Base-by-base conservation (phyloP, 2,329 filamentous ascomycete species). In the Bipolaris zeicola region DNA sequence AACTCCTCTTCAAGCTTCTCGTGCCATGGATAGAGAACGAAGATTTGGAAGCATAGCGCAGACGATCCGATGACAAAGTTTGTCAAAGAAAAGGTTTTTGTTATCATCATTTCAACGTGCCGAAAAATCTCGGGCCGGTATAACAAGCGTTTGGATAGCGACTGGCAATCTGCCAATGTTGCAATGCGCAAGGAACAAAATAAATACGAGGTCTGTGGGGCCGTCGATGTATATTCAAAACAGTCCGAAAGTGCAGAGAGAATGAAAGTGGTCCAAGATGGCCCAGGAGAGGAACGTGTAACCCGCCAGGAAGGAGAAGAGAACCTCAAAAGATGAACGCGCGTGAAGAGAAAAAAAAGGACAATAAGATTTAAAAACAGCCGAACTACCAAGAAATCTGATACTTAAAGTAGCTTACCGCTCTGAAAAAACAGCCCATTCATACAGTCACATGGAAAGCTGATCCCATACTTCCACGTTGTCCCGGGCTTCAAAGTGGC, bases 21-120 rank as follows among this genome's bases (percentile, higher is more conserved):
- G 73, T 89, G 87, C 87, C 87, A 89, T 1, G 87, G 87, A 72
- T 89, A 89, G 10, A 90, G 79, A 37, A 90, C 87, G 64, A 85
- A 87, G 47, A 89, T 85, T 74, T 89, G 87, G 72, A 90, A 90
- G 34, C 79, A 79, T 33, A 90, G 79, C 0, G 87, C 87, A 3
- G 86, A 88, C 28, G 81, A 82, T 50, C 86, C 87, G 58, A 90
- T 85, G 61, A 82, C 69, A 68, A 90, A 89, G 77, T 90, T 88
- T 58, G 85, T 87, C 59, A 87, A 63, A 10, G 85, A 87, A 60
- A 88, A 79, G 18, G 77, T 72, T 57, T 81, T 81, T 0, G 81
- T 80, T 55, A 83, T 75, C 20, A 80, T 56, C 78, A 82, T 81
- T 1, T 18, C 57, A 22, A 38, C n/a, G 26, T 26, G 34, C 11